Evolutionary conservation across 352 stramenopile species (phyloP).

Genomic region (Halophytophthora batemanensis): DNA sequence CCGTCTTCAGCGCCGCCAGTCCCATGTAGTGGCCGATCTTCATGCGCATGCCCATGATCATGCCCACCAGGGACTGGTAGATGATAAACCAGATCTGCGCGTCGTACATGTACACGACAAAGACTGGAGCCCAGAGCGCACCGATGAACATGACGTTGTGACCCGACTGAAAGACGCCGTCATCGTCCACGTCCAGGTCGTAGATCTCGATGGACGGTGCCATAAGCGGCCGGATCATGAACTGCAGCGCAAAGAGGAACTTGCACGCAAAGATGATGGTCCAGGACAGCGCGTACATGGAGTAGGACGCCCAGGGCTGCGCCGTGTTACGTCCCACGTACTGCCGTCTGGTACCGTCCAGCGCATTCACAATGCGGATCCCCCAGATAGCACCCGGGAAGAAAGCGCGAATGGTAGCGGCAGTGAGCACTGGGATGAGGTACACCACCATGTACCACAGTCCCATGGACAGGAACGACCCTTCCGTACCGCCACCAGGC

Average conservation of each 20-base stretch:
- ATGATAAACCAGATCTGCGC: slow-evolving; percentile 86
- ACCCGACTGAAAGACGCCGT: slow-evolving; percentile 58
- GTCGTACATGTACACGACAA: slow-evolving; percentile 88
- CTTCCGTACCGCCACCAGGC: slow-evolving; percentile 40
- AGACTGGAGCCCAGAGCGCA: slow-evolving; percentile 70
- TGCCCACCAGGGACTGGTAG: slow-evolving; percentile 70
- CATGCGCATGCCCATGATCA: slow-evolving; percentile 72
- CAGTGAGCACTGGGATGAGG: slow-evolving; percentile 47
- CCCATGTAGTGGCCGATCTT: slow-evolving; percentile 75
- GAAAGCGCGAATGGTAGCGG: slow-evolving; percentile 49
- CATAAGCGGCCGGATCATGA: slow-evolving; percentile 84
- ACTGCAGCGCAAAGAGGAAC: slow-evolving; percentile 74
- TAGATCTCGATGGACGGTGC: slow-evolving; percentile 76
- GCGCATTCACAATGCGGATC: slow-evolving; percentile 52
- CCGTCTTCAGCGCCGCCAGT: slow-evolving; percentile 59
- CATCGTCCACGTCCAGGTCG: slow-evolving; percentile 44
- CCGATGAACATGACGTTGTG: slow-evolving; percentile 83
- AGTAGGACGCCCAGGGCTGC: slow-evolving; percentile 60
- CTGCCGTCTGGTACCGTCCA: slow-evolving; percentile 70
- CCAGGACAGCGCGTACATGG: slow-evolving; percentile 68
- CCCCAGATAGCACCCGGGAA: slow-evolving; percentile 51
- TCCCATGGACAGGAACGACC: slow-evolving; percentile 61
- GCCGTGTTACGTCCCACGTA: slow-evolving; percentile 77
- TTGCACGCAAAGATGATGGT: slow-evolving; percentile 72
- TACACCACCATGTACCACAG: slow-evolving; percentile 61